phyloP scores from a whole-genome alignment of 78 protist species.

The Polysphondylium violaceum region DNA sequence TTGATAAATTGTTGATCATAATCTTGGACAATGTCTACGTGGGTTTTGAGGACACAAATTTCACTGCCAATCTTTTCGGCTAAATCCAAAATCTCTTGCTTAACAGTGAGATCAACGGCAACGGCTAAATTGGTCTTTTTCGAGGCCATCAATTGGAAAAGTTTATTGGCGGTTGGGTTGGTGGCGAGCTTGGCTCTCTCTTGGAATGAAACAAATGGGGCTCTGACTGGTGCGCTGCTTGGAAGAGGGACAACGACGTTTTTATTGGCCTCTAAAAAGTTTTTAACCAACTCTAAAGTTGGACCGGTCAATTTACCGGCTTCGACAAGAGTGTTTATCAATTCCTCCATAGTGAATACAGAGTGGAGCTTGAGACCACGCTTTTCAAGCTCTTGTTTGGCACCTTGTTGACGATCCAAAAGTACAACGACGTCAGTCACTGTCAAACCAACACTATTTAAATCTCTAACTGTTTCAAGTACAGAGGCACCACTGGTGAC shows the following conservation, averaged over 20 bases:
- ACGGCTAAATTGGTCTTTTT: conserved; percentile 89
- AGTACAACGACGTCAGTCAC: conserved; percentile 88
- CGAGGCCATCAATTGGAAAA: conserved; percentile 78
- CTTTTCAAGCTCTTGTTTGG: conserved; percentile 33
- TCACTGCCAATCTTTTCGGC: conserved; percentile 88
- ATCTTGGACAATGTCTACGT: conserved; percentile 92
- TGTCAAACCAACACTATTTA: conserved; percentile 69
- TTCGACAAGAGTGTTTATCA: conserved; percentile 44
- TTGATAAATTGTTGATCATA: conserved; percentile 57
- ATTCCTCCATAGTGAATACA: conserved; percentile 67
- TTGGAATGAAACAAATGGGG: not conserved
- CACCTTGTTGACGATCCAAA: conserved; percentile 91
- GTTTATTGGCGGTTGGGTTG: conserved; percentile 57
- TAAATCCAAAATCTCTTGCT: conserved; percentile 71
- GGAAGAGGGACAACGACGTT: conserved; percentile 44
- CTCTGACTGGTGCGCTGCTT: not conserved
- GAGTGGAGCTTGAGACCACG: conserved; percentile 67
- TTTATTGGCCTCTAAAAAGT: conserved; percentile 60
- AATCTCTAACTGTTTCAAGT: conserved; percentile 77
- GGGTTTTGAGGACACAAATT: conserved; percentile 93
- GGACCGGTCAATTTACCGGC: conserved; percentile 38
- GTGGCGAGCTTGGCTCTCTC: conserved; percentile 79
- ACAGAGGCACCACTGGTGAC: conserved; percentile 89
- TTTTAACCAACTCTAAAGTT: conserved; percentile 40
- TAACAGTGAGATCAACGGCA: conserved; percentile 81